A percentile compares a stretch with the other conserved stretches of the same genome.
Conservation (phyloP, 768 basidiomycete species). For the Psilocybe azurescens region DNA sequence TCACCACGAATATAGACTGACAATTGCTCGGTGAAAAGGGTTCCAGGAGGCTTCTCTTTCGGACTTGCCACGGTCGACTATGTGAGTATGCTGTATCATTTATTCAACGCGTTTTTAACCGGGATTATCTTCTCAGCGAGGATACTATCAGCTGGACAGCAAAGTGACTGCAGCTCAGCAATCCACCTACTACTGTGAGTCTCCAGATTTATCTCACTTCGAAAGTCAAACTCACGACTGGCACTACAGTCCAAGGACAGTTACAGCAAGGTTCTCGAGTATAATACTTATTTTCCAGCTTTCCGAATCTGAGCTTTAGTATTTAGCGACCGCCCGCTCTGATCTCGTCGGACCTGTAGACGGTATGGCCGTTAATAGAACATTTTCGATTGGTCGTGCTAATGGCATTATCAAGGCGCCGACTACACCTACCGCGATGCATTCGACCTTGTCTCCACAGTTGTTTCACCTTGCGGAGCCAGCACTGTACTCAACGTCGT, state of each 20-base stretch:
- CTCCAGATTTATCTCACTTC: neutral
- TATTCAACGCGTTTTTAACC: neutral
- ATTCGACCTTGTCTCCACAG: constrained; percentile 30
- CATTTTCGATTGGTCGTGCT: neutral
- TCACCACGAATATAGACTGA: neutral
- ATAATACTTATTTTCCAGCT: neutral
- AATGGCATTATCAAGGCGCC: constrained; percentile 13
- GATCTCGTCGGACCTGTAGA: constrained; percentile 27
- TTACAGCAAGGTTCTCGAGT: constrained; percentile 24
- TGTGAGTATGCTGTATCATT: constrained; percentile 9
- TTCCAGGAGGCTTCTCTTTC: constrained; percentile 30
- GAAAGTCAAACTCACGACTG: neutral
- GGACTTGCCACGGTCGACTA: constrained; percentile 29
- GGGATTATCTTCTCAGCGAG: constrained; percentile 17
- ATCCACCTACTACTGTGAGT: constrained; percentile 32
- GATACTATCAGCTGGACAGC: constrained; percentile 30
- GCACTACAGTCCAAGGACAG: constrained; percentile 28
- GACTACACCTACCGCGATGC: constrained; percentile 29
- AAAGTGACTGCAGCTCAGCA: constrained; percentile 29
- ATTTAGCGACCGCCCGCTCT: constrained; percentile 28
- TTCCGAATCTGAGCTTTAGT: neutral
- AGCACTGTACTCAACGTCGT: constrained; percentile 28
- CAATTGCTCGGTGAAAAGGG: constrained; percentile 6
- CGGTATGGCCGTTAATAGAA: constrained; percentile 12
- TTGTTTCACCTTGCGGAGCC: constrained; percentile 24